Conservation (phyloP, 768 basidiomycete species). For the Clitopilus hobsonii region DNA sequence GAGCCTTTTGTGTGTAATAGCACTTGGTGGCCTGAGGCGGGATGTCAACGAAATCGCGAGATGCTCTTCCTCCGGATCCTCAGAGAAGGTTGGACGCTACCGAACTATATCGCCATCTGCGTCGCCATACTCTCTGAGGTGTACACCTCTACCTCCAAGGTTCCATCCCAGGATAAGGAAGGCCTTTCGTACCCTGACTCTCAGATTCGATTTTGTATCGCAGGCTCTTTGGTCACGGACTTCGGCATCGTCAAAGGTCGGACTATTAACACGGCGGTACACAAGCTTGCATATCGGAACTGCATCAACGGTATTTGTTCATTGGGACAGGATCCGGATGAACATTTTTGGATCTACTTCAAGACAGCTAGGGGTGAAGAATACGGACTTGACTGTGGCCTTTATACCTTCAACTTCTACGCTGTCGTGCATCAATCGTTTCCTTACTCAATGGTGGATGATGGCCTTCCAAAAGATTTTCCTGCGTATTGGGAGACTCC, state of each 20-base stretch:
- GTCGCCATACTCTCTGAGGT: neutral
- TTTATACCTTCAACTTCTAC: neutral
- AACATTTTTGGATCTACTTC: neutral
- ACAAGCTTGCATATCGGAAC: neutral
- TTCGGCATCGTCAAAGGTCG: neutral
- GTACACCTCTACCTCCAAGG: neutral
- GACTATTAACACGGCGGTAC: neutral
- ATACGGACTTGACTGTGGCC: neutral
- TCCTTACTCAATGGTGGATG: neutral
- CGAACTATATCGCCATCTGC: neutral
- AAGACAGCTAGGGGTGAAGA: neutral
- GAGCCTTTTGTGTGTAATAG: neutral
- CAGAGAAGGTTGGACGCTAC: neutral
- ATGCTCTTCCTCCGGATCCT: neutral
- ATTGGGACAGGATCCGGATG: neutral
- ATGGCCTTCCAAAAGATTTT: neutral
- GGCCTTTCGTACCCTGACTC: neutral
- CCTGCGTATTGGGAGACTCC: neutral
- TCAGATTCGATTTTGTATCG: neutral
- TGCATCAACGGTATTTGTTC: neutral
- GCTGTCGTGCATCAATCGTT: neutral
- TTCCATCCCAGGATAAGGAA: neutral
- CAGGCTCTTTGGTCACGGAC: neutral
- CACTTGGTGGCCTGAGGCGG: neutral
- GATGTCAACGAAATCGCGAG: neutral